Evolutionary conservation across 202 grass and related monocot species (phyloP), one percentile per base, ranked within the genome.

Genomic region (Dendrocalamus latiflorus): DNA sequence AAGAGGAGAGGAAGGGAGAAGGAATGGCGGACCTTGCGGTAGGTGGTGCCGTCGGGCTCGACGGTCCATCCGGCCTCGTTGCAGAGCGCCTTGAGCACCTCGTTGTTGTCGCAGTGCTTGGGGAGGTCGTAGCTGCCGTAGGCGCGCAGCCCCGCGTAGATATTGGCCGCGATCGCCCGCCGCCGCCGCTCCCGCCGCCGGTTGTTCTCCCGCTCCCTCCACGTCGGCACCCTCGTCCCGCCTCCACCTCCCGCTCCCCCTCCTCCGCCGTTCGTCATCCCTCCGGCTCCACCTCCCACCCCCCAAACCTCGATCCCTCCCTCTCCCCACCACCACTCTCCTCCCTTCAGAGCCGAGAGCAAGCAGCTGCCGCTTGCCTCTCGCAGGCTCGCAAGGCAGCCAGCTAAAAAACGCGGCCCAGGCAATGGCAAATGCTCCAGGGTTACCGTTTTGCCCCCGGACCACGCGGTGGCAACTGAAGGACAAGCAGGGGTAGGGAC

Each of bases 151-250:
- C 88, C 95, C 8, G 76, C 0, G 78, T 81, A 98, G 83, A 98
- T 91, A 79, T 85, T 94, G 21, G 90, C 82, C 22, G 90, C 45
- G 68, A 90, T 70, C 56, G 77, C 57, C 62, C 90, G 77, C 17
- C 95, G 82, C 16, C 85, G 58, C 5, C 85, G 74, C 86, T 94
- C 95, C 26, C 95, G 59, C 34, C 73, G 24, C 62, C 88, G 81
- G 84, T 97, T 93, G 92, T 97, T 97, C 90, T 97, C 95, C 79
- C 86, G 66, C 86, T 97, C 94, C 61, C 76, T 77, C 90, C 81
- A 90, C 62, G 90, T 81, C 79, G 86, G 81, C 56, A 82, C 76
- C 55, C 84, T 81, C 45, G n/a, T n/a, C n/a, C n/a, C n/a, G n/a
- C n/a, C n/a, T n/a, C n/a, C n/a, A n/a, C n/a, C n/a, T n/a, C 42